Evolutionary conservation across 768 basidiomycete species (phyloP), one percentile per base, ranked within the genome.

Genomic region (Rickenella mellea): DNA sequence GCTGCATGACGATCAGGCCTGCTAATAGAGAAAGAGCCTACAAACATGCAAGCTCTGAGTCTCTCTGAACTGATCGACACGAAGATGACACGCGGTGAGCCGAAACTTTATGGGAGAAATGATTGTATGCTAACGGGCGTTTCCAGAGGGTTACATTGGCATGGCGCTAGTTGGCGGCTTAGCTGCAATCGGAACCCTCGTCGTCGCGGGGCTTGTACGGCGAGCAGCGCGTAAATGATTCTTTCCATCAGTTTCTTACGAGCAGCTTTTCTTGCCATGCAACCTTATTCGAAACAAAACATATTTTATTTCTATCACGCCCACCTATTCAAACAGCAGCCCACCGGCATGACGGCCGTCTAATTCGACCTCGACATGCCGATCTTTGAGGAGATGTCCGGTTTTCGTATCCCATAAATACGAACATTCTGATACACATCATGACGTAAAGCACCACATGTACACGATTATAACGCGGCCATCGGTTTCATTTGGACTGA

Each of bases 81-180:
- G 51, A 84, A 79, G 25, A 81, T 93, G 31, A 70, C 86, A 39
- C 78, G 77, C 67, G 91, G 91, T 88, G 50, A 28, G 70, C 60
- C 11, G 8, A 20, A 24, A 11, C 21, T 41, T n/a, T 25, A 21
- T 12, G 19, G 14, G 15, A 24, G 11, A 17, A 25, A 40, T 4
- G 17, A 9, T 35, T 21, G 32, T 30, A 27, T 20, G 15, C 33
- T 36, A 17, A 15, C 17, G 17, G n/a, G 29, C 20, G 5, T 27
- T 30, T 39, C 36, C 59, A 93, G 94, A 99, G 62, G 93, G 93
- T n/a, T 97, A 97, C 60, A 88, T 97, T 39, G 96, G 96, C 36
- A 91, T 99, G 83, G 96, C 92, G 11, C 70, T 99, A 31, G 89
- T 81, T 15, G 93, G 93, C 39, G 90, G 92, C 42, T 83, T 76